phyloP scores from a whole-genome alignment of 2,329 filamentous ascomycete species.

The Hirsutella thompsonii region DNA sequence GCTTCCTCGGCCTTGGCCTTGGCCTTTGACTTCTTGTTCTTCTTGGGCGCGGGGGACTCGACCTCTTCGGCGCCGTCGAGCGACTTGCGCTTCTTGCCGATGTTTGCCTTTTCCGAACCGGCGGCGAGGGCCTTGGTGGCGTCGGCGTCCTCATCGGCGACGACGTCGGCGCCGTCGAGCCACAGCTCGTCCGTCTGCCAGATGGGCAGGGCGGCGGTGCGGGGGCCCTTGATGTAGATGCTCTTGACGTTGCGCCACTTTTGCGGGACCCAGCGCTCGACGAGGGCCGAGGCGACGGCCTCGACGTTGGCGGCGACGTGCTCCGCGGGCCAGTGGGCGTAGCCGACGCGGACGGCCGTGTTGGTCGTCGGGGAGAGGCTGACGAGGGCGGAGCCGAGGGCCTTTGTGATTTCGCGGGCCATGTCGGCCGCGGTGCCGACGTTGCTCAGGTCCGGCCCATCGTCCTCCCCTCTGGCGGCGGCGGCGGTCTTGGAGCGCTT shows the following conservation, averaged over 20 bases:
- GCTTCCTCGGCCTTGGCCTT: constrained; percentile 25
- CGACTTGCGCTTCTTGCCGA: constrained; percentile 53
- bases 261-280: constrained; percentile 70
- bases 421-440: constrained; percentile 50
- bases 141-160: constrained; percentile 45
- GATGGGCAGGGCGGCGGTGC: constrained; percentile 81
- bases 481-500: constrained; percentile 36
- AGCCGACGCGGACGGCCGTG: constrained; percentile 69
- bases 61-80: constrained; percentile 27
- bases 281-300: constrained; percentile 54
- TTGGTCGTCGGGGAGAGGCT: constrained; percentile 68
- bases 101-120: constrained; percentile 38
- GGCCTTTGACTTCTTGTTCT: constrained; percentile 23
- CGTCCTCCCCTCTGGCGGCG: constrained; percentile 24
- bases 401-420: constrained; percentile 69
- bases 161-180: constrained; percentile 62
- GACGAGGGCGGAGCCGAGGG: constrained; percentile 65
- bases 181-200: constrained; percentile 91
- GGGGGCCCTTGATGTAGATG: constrained; percentile 81
- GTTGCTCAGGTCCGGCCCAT: constrained; percentile 17
- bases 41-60: constrained; percentile 28
- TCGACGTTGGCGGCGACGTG: constrained; percentile 72
- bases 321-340: constrained; percentile 59
- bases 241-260: constrained; percentile 78
- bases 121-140: constrained; percentile 22